Percentiles rank a stretch among this genome's conserved stretches.
Evolutionary conservation across 306 rosid genomes (phyloP).

Genomic region (Dalbergia cochinchinensis): DNA sequence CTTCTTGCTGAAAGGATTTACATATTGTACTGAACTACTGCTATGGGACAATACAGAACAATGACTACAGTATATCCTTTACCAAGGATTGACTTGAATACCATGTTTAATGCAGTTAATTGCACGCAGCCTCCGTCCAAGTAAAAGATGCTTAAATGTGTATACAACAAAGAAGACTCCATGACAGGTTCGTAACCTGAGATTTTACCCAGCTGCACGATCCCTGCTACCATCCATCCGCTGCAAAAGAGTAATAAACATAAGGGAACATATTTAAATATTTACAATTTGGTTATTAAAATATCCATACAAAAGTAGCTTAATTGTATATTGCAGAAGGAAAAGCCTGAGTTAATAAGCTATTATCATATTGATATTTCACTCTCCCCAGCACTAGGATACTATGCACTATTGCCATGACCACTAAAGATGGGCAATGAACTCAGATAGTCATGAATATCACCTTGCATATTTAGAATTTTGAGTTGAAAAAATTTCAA

Average conservation of each 20-base stretch:
- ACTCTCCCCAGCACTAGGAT: not conserved
- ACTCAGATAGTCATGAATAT: not conserved
- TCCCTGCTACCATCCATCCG: conserved; percentile 52
- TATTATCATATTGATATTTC: too few relatives aligned
- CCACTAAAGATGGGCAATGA: conserved; percentile 17
- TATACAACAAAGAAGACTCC: conserved; percentile 30
- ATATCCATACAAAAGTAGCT: conserved; percentile 28
- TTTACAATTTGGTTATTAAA: not conserved
- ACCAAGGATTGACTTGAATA: conserved; percentile 22
- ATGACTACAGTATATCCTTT: not conserved
- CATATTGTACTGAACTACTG: conserved; percentile 10
- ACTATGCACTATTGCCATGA: not conserved
- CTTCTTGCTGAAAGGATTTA: conserved; percentile 19
- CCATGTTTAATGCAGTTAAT: not conserved
- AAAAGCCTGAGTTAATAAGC: conserved; percentile 14
- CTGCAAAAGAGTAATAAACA: conserved; percentile 59
- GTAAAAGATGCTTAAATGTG: not conserved
- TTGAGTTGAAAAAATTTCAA: not conserved
- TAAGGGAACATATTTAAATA: conserved; percentile 33
- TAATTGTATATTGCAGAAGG: conserved; percentile 6
- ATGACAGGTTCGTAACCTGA: conserved; percentile 25
- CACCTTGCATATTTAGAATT: not conserved
- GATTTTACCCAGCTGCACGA: conserved; percentile 38
- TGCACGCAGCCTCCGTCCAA: conserved; percentile 11
- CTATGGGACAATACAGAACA: conserved; percentile 9